phyloP scores from a whole-genome alignment of 371 early-diverging fungal species.

The Circinella minor region DNA sequence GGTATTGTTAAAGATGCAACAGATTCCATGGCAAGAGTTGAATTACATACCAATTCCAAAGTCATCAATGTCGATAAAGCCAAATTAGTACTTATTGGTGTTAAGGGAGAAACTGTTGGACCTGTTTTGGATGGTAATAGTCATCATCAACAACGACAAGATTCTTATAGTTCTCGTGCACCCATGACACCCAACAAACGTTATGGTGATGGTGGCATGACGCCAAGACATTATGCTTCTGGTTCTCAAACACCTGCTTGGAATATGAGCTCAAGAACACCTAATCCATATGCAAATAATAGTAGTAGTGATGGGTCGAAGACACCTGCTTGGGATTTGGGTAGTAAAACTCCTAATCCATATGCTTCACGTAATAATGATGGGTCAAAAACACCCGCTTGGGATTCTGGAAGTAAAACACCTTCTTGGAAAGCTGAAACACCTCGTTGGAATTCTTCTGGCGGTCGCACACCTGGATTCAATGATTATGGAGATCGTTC shows the following conservation, averaged over 20 bases:
- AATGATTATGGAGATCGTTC: constrained; percentile 61
- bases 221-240: constrained; percentile 61
- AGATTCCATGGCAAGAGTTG: constrained; percentile 83
- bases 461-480: constrained; percentile 72
- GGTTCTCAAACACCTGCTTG: constrained; percentile 80
- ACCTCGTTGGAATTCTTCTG: constrained; percentile 40
- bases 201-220: constrained; percentile 56
- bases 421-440: constrained; percentile 43
- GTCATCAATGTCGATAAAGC: constrained; percentile 79
- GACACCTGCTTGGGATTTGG: constrained; percentile 76
- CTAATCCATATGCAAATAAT: constrained; percentile 61
- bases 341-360: constrained; percentile 64
- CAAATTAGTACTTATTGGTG: constrained; percentile 67
- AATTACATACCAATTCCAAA: constrained; percentile 91
- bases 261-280: constrained; percentile 74
- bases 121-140: constrained; percentile 40
- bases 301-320: constrained; percentile 52
- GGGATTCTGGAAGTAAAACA: constrained; percentile 67
- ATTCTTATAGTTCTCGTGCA: constrained; percentile 8
- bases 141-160: background rate
- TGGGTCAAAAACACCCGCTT: constrained; percentile 73
- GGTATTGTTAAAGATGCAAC: constrained; percentile 95
- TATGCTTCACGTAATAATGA: constrained; percentile 38
- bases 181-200: constrained; percentile 40
- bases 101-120: constrained; percentile 43